Percentiles rank a stretch among this genome's conserved stretches.
Conservation (phyloP, 176 grass and related monocot genomes). For the Canna indica region DNA sequence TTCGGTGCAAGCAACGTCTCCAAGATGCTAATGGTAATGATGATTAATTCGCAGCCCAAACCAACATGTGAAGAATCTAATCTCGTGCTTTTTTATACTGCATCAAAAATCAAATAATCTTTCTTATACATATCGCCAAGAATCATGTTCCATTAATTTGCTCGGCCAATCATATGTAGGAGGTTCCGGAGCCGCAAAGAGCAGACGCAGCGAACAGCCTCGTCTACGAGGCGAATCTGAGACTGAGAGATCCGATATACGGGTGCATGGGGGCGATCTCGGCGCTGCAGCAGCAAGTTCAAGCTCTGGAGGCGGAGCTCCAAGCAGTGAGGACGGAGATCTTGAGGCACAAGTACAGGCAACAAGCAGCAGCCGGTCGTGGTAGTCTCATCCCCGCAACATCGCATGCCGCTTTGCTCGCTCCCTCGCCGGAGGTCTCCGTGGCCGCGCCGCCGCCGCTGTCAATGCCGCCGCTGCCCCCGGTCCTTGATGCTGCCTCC, state of each 20-base stretch:
- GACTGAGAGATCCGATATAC: constrained; percentile 72
- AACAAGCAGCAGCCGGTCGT: constrained; percentile 5
- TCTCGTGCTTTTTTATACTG: too few relatives aligned
- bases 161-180: constrained; percentile 21
- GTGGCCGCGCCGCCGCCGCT: neutral
- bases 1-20: constrained; percentile 97
- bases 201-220: constrained; percentile 84
- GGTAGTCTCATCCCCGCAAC: neutral
- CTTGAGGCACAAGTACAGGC: constrained; percentile 67
- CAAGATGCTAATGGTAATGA: constrained; percentile 77
- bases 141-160: too few relatives aligned
- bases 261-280: constrained; percentile 91
- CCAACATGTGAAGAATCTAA: too few relatives aligned
- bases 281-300: constrained; percentile 63
- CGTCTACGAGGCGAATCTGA: constrained; percentile 84
- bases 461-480: neutral
- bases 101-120: too few relatives aligned
- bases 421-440: constrained; percentile 19
- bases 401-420: neutral
- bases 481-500: constrained; percentile 8
- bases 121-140: neutral
- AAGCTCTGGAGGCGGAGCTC: constrained; percentile 72
- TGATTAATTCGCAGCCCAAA: neutral
- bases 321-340: constrained; percentile 59
- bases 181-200: constrained; percentile 68